A percentile compares a stretch with the other conserved stretches of the same genome.
These are phyloP conservation scores for Austroboletus eburneus DNA, from an alignment of 768 basidiomycete genomes.

Conservation along the genomic window DNA sequence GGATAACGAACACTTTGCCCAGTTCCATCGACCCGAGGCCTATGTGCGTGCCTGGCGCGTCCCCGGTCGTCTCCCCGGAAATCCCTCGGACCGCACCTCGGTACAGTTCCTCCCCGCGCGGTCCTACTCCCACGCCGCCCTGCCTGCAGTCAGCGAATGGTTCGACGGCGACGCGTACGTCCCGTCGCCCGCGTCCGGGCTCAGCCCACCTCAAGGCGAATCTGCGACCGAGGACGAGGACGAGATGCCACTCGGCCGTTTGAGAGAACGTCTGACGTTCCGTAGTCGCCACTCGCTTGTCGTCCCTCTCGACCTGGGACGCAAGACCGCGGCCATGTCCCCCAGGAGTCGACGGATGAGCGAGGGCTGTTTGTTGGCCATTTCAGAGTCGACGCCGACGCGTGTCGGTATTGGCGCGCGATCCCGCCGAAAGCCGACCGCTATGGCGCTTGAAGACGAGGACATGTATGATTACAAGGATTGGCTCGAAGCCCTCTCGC, in stretches of 20 bases:
- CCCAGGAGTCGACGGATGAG: slow-evolving; percentile 12
- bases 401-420: slow-evolving; percentile 5
- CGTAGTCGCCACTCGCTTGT: background rate
- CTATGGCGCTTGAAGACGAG: slow-evolving; percentile 9
- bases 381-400: slow-evolving; percentile 16
- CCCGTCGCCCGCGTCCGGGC: slow-evolving; percentile 9
- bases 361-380: slow-evolving; percentile 17
- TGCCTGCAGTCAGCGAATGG: too few relatives aligned
- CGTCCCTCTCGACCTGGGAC: background rate
- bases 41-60: slow-evolving; percentile 17
- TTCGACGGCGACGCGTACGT: too few relatives aligned
- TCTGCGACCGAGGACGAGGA: slow-evolving; percentile 10
- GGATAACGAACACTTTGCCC: slow-evolving; percentile 3
- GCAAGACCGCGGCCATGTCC: background rate
- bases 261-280: slow-evolving; percentile 9
- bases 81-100: background rate
- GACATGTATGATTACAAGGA: slow-evolving; percentile 4
- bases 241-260: slow-evolving; percentile 12
- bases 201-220: slow-evolving; percentile 18
- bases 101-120: too few relatives aligned
- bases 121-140: slow-evolving; percentile 3
- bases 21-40: slow-evolving; percentile 9
- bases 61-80: slow-evolving; percentile 17
- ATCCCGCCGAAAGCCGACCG: slow-evolving; percentile 1
- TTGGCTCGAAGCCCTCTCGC: slow-evolving; percentile 20